These are phyloP conservation scores for Elsinoe necatrix DNA, from an alignment of 2,329 filamentous ascomycete species.

Conservation along the genomic window DNA sequence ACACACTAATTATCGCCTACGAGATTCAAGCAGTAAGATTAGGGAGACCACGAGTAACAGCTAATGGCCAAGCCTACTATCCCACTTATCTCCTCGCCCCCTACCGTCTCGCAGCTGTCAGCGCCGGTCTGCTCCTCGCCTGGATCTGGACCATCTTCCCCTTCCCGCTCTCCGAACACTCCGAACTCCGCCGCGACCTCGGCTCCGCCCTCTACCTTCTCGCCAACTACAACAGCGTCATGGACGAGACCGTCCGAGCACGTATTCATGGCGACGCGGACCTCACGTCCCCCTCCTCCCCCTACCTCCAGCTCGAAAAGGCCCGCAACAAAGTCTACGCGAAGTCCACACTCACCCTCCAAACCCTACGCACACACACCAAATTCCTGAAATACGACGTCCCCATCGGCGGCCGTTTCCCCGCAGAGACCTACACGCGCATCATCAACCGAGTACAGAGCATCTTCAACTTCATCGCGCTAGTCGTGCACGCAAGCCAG, in stretches of 20 bases:
- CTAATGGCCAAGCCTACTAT: constrained; percentile 60
- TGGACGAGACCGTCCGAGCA: constrained; percentile 58
- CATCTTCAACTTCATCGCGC: constrained; percentile 59
- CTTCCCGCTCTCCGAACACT: constrained; percentile 63
- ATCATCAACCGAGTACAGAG: constrained; percentile 53
- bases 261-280: constrained; percentile 55
- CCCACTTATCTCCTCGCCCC: constrained; percentile 61
- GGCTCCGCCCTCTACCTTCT: constrained; percentile 62
- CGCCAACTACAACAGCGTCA: constrained; percentile 65
- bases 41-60: constrained; percentile 46
- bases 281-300: constrained; percentile 37
- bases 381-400: constrained; percentile 63
- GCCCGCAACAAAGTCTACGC: constrained; percentile 54
- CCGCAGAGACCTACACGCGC: constrained; percentile 53
- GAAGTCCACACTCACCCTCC: constrained; percentile 59
- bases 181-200: constrained; percentile 58
- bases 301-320: constrained; percentile 49
- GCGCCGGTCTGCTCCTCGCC: constrained; percentile 58
- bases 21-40: constrained; percentile 63
- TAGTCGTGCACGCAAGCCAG: constrained; percentile 56
- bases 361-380: constrained; percentile 53
- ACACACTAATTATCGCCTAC: constrained; percentile 47
- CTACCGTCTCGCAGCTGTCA: constrained; percentile 61
- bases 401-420: constrained; percentile 63
- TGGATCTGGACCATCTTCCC: constrained; percentile 76